phyloP scores from a whole-genome alignment of 2,329 filamentous ascomycete genomes.

The Fusarium sp. region DNA sequence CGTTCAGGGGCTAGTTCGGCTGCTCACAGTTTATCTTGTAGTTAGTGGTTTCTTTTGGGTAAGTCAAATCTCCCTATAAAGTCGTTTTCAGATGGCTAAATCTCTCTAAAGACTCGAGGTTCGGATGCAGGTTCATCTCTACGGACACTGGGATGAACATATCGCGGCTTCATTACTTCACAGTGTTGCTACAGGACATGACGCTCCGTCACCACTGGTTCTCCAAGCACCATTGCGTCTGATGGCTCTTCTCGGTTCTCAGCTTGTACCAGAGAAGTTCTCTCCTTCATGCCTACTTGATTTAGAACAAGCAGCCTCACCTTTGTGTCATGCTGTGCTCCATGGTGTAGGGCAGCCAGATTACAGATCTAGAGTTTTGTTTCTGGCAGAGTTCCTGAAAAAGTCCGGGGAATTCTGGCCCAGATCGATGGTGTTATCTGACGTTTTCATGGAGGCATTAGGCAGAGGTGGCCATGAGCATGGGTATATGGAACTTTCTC shows the following conservation, averaged over 20 bases:
- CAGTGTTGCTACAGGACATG: neutral
- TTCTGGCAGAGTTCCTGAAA: slow-evolving; percentile 19
- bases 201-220: slow-evolving; percentile 2
- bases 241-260: slow-evolving; percentile 25
- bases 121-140: slow-evolving; percentile 20
- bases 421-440: slow-evolving; percentile 13
- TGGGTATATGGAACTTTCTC: neutral
- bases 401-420: slow-evolving; percentile 36
- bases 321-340: slow-evolving; percentile 20
- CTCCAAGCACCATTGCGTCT: slow-evolving; percentile 30
- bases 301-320: slow-evolving; percentile 12
- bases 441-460: neutral
- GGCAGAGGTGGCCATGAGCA: neutral
- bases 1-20: neutral
- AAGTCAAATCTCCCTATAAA: neutral
- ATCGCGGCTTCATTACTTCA: neutral
- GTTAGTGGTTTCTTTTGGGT: slow-evolving; percentile 37
- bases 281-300: slow-evolving; percentile 38
- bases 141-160: neutral
- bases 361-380: slow-evolving; percentile 14
- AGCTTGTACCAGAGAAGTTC: slow-evolving; percentile 27
- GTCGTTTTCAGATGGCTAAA: neutral
- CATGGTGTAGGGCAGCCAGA: neutral
- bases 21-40: slow-evolving; percentile 17
- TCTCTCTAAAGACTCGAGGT: slow-evolving; percentile 29